These are phyloP conservation scores for Trypanosoma caninum DNA, from an alignment of 208 protist species.

Conservation along the genomic window DNA sequence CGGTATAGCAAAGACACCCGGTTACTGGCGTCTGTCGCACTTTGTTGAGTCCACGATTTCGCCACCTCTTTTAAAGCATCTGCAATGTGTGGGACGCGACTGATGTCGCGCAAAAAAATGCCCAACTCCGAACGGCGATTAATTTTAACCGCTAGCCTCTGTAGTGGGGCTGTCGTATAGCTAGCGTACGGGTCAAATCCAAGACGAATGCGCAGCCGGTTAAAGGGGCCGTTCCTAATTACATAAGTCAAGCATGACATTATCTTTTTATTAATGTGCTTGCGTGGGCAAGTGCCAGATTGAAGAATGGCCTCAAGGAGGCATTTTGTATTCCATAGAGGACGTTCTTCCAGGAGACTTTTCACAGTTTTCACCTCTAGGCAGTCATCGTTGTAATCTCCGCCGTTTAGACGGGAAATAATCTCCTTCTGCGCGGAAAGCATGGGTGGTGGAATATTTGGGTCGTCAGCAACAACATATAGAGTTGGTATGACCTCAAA, in stretches of 20 bases:
- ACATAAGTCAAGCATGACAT: conserved; percentile 67
- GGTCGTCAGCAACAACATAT: conserved; percentile 28
- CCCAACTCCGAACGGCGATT: conserved; percentile 57
- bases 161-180: conserved; percentile 30
- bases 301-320: conserved; percentile 55
- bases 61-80: conserved; percentile 36
- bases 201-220: conserved; percentile 70
- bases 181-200: conserved; percentile 71
- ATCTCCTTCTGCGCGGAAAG: conserved; percentile 27
- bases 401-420: conserved; percentile 17
- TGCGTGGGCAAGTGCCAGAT: conserved; percentile 57
- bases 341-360: conserved; percentile 50
- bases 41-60: background rate
- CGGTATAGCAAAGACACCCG: background rate
- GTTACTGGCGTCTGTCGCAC: background rate
- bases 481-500: conserved; percentile 33
- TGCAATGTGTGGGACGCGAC: conserved; percentile 48
- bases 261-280: conserved; percentile 61
- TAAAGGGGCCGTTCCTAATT: conserved; percentile 70
- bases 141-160: conserved; percentile 52
- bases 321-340: conserved; percentile 53
- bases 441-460: conserved; percentile 32
- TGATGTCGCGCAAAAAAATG: conserved; percentile 58
- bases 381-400: conserved; percentile 30
- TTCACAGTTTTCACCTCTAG: conserved; percentile 44